These are phyloP conservation scores for Citrus inodora DNA, from an alignment of 345 rosid genomes.

Conservation along the genomic window DNA sequence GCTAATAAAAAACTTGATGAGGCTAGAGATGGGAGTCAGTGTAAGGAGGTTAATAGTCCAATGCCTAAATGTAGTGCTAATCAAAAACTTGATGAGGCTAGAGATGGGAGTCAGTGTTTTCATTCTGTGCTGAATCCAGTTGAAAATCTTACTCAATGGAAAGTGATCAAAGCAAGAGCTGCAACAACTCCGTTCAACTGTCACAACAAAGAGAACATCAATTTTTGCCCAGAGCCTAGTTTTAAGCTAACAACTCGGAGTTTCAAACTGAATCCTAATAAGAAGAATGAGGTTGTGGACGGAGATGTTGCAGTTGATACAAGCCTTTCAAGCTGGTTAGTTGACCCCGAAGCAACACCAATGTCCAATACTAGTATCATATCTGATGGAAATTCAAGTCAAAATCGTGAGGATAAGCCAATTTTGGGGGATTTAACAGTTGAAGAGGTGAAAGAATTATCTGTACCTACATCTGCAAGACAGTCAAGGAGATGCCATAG, in stretches of 20 bases:
- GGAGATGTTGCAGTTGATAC: slow-evolving; percentile 52
- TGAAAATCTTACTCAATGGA: slow-evolving; percentile 46
- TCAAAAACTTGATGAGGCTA: slow-evolving; percentile 17
- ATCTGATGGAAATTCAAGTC: slow-evolving; percentile 35
- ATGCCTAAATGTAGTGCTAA: slow-evolving; percentile 10
- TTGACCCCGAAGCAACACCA: slow-evolving; percentile 35
- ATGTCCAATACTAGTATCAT: slow-evolving; percentile 26
- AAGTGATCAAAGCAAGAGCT: slow-evolving; percentile 32
- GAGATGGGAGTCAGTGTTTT: slow-evolving; percentile 28
- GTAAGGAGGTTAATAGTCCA: slow-evolving; percentile 41
- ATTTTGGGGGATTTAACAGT: slow-evolving; percentile 33
- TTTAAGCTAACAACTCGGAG: not conserved
- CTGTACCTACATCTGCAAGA: slow-evolving; percentile 32
- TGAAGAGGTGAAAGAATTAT: slow-evolving; percentile 38
- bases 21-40: slow-evolving; percentile 23
- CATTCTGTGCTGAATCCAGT: slow-evolving; percentile 50
- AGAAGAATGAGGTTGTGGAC: slow-evolving; percentile 13
- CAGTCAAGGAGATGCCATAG: slow-evolving; percentile 25
- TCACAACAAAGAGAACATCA: slow-evolving; percentile 45
- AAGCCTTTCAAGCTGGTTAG: slow-evolving; percentile 69
- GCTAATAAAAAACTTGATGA: slow-evolving; percentile 18
- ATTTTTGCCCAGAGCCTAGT: slow-evolving; percentile 22
- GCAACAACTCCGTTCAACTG: slow-evolving; percentile 19
- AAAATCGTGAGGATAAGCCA: slow-evolving; percentile 25
- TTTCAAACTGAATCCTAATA: not conserved